A percentile compares a stretch with the other conserved stretches of the same genome.
Conservation (phyloP, 1,284 basidiomycete genomes). For the Xerocomus tenax region DNA sequence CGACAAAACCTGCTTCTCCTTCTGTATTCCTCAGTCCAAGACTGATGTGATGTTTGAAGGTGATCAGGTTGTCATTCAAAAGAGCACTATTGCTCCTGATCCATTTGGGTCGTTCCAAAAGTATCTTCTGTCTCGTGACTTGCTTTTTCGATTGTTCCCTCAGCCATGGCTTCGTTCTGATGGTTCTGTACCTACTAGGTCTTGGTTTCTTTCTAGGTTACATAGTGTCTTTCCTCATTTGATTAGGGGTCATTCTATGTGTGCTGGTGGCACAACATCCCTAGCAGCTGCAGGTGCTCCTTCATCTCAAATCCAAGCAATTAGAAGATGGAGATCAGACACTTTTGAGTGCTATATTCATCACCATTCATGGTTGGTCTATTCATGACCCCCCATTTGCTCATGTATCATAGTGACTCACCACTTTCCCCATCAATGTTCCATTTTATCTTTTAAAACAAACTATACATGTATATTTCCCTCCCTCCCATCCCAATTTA, state of each 20-base stretch:
- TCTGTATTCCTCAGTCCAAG: background rate
- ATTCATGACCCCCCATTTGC: background rate
- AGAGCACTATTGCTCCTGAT: background rate
- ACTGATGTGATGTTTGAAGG: constrained; percentile 1
- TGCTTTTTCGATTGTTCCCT: too few species aligned
- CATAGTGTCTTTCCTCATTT: too few species aligned
- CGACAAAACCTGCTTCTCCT: constrained; percentile 17
- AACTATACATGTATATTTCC: too few species aligned
- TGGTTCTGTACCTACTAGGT: too few species aligned
- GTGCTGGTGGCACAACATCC: background rate
- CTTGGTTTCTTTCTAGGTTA: too few species aligned
- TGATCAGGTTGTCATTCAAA: background rate
- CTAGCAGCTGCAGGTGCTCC: constrained; percentile 3
- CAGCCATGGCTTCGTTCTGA: too few species aligned
- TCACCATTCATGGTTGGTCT: background rate
- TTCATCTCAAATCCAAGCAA: constrained; percentile 4
- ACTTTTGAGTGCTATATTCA: constrained; percentile 2
- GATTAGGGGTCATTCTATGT: too few species aligned
- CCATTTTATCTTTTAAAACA: too few species aligned
- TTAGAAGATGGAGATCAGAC: constrained; percentile 1
- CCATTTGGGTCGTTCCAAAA: too few species aligned
- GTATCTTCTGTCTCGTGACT: too few species aligned
- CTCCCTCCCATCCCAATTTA: too few species aligned
- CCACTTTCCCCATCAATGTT: background rate
- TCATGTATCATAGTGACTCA: background rate